Percentiles rank a stretch among this genome's conserved stretches.
phyloP scores from a whole-genome alignment of 306 rosid species.

The Casuarina glauca region DNA sequence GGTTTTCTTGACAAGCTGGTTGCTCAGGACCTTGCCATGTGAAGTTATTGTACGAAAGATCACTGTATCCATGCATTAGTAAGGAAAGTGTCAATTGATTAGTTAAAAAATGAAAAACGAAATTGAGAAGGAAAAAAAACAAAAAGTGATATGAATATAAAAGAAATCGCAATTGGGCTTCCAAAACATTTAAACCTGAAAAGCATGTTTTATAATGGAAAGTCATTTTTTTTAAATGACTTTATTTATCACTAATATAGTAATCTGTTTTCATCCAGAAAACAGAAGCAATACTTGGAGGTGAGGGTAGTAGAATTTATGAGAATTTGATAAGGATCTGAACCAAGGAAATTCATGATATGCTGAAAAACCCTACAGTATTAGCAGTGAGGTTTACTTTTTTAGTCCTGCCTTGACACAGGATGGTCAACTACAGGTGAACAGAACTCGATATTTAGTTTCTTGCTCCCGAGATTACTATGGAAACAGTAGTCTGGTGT shows the following conservation, averaged over 20 bases:
- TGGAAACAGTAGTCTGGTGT: not conserved
- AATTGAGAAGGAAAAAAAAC: not conserved
- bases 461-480: not conserved
- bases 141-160: not conserved
- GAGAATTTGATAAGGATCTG: not conserved
- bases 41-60: conserved; percentile 91
- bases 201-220: not conserved
- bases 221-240: not conserved
- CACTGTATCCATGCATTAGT: conserved; percentile 49
- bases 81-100: conserved; percentile 4
- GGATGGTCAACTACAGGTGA: not conserved
- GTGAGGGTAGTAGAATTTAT: not conserved
- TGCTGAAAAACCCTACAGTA: not conserved
- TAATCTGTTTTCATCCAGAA: not conserved
- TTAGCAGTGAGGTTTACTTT: not conserved
- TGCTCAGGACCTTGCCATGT: conserved; percentile 61
- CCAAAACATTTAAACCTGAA: not conserved
- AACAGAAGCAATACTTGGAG: not conserved
- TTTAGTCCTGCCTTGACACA: not conserved
- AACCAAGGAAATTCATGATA: not conserved
- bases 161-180: not conserved
- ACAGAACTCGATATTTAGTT: not conserved
- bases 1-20: conserved; percentile 52
- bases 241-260: not conserved
- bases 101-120: not conserved